These are phyloP conservation scores for Nasturtium officinale DNA, from an alignment of 345 rosid genomes.

Conservation along the genomic window DNA sequence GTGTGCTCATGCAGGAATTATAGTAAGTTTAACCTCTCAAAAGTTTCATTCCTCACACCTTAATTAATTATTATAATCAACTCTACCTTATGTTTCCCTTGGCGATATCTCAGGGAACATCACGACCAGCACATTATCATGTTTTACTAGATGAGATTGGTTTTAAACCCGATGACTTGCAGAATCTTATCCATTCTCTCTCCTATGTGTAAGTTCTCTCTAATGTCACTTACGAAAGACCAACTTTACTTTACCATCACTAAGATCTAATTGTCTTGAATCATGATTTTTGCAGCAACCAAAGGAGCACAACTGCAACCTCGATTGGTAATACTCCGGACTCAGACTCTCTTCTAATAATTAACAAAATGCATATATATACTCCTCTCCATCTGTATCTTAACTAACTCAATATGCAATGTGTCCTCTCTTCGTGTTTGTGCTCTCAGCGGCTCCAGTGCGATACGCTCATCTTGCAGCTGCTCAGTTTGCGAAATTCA, in stretches of 20 bases:
- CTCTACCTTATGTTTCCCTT: neutral
- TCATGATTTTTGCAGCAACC: constrained; percentile 56
- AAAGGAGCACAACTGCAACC: constrained; percentile 78
- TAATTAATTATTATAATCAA: neutral
- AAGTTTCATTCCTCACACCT: neutral
- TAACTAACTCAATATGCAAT: neutral
- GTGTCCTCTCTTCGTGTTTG: neutral
- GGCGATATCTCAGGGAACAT: constrained; percentile 61
- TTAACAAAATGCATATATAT: neutral
- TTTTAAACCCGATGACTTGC: constrained; percentile 69
- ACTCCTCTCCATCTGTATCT: neutral
- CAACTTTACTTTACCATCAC: neutral
- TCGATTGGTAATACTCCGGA: constrained; percentile 63
- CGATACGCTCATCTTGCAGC: constrained; percentile 93
- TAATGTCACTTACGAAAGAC: neutral
- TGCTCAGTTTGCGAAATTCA: constrained; percentile 69
- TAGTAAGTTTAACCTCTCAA: constrained; percentile 52
- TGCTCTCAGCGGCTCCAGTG: constrained; percentile 77
- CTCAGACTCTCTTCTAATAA: neutral
- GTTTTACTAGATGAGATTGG: constrained; percentile 86
- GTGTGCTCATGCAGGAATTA: constrained; percentile 82
- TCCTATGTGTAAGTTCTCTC: constrained; percentile 75
- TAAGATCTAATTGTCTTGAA: constrained; percentile 12
- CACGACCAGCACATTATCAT: constrained; percentile 90
- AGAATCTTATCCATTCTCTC: constrained; percentile 33